Percentiles rank a stretch among this genome's conserved stretches.
phyloP scores from a whole-genome alignment of 2,329 filamentous ascomycete genomes.

The Myriangium duriaei region DNA sequence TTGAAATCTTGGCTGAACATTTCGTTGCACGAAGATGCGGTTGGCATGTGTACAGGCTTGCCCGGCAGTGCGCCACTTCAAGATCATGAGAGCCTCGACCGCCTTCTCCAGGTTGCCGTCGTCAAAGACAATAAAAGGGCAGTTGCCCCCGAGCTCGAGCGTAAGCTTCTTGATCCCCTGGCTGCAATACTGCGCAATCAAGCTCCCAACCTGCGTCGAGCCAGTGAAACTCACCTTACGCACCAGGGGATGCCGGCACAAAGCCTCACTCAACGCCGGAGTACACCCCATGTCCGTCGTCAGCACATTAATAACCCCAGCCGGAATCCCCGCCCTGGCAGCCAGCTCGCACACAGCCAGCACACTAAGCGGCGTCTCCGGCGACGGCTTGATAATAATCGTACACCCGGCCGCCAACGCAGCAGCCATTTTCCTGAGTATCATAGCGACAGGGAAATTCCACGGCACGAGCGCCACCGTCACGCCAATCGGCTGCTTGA shows the following conservation, averaged over 20 bases:
- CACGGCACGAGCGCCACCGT: conserved; percentile 14
- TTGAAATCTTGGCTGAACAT: conserved; percentile 42
- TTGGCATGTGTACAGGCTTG: conserved; percentile 28
- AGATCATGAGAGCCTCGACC: conserved; percentile 16
- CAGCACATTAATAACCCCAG: conserved; percentile 18
- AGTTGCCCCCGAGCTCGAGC: conserved; percentile 23
- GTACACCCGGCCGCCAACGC: conserved; percentile 25
- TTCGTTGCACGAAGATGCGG: conserved; percentile 40
- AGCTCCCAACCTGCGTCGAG: conserved; percentile 19
- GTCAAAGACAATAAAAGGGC: conserved; percentile 24
- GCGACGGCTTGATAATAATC: conserved; percentile 20
- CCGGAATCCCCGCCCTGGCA: conserved; percentile 19
- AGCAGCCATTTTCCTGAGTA: conserved; percentile 22
- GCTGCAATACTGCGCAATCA: conserved; percentile 17
- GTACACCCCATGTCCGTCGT: conserved; percentile 6
- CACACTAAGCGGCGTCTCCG: conserved; percentile 21
- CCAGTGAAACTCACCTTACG: conserved; percentile 23
- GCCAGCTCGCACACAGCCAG: conserved; percentile 19
- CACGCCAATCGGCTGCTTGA: conserved; percentile 21
- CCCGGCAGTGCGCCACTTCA: conserved; percentile 19
- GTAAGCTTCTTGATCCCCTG: conserved; percentile 18
- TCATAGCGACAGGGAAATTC: conserved; percentile 25
- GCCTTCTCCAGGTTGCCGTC: conserved; percentile 21
- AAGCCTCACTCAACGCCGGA: neutral
- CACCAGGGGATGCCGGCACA: conserved; percentile 12